Evolutionary conservation across 1,284 basidiomycete genomes (phyloP), one percentile per base, ranked within the genome.

Genomic region (Neonothopanus nambi): DNA sequence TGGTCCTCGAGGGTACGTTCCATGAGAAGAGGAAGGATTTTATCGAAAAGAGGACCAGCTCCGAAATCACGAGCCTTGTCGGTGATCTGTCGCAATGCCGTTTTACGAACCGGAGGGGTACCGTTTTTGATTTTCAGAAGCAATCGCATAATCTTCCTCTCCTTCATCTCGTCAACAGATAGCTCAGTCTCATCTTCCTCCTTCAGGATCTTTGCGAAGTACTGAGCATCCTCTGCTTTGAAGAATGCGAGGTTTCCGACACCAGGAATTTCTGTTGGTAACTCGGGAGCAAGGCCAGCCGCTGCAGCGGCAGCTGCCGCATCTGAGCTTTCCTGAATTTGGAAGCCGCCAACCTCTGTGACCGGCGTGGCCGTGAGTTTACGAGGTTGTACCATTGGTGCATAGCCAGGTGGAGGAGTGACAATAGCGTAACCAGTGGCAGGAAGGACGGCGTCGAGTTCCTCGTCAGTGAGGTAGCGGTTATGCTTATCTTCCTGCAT

Each of bases 121-220:
- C 97, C 97, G 70, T 99, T 99, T 80, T 99, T 99, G 75, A 99
- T 99, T 76, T 99, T 99, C 64, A 99, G 83, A 44, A 99, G 76
- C n/a, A 99, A 76, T n/a, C 95, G 89, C 95, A 99, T 98, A 65
- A 99, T 99, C 74, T 98, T 98, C 66, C 95, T 86, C 75, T 99
- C 97, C 76, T 99, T 99, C 81, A 98, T 91, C 75, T 99, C 97
- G 50, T 99, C 97, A n/a, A 95, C 86, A 1, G 92, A 85, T 48
- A 98, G 78, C 72, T 98, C 91, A 20, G 95, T 93, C 71, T 97
- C 93, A 65, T 98, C 94, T 64, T 95, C 93, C 69, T 96, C 93
- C 63, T 92, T 93, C 47, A 97, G 72, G 57, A 99, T 97, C 72
- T 98, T 98, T 54, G 94, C 89, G 63, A 99, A 99, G 73, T 98